Evolutionary conservation across 768 basidiomycete species (phyloP).

Genomic region (Pleurotus salmoneostramineus): DNA sequence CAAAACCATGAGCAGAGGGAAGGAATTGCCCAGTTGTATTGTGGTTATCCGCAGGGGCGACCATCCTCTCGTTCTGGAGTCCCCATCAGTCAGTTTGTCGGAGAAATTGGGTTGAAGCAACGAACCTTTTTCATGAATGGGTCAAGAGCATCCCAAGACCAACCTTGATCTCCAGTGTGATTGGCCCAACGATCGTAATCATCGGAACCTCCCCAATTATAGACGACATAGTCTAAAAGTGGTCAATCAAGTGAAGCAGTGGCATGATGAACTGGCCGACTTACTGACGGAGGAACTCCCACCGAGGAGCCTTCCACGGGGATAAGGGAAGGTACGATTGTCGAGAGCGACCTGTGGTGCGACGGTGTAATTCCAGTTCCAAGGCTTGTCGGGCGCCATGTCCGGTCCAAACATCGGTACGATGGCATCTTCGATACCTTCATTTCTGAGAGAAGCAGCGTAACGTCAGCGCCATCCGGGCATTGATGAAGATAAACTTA

Average conservation of each 20-base stretch:
- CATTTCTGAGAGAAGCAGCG: constrained; percentile 9
- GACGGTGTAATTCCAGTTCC: constrained; percentile 32
- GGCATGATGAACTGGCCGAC: constrained; percentile 1
- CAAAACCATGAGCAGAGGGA: constrained; percentile 22
- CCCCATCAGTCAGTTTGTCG: too few relatives aligned
- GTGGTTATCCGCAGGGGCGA: constrained; percentile 24
- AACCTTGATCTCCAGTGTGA: constrained; percentile 24
- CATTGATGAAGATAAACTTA: neutral
- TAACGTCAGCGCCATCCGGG: neutral
- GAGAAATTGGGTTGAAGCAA: neutral
- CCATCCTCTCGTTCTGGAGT: constrained; percentile 24
- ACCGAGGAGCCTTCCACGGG: constrained; percentile 29
- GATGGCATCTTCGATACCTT: constrained; percentile 12
- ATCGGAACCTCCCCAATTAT: constrained; percentile 21
- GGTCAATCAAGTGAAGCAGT: neutral
- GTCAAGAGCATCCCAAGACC: constrained; percentile 26
- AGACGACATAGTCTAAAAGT: constrained; percentile 27
- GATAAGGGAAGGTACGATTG: constrained; percentile 25
- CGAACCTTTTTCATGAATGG: constrained; percentile 17
- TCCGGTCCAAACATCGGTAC: constrained; percentile 14
- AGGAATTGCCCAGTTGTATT: constrained; percentile 26
- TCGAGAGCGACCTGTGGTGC: constrained; percentile 25
- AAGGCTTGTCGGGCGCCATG: constrained; percentile 15
- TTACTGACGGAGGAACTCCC: constrained; percentile 27
- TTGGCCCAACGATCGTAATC: constrained; percentile 27